These are phyloP conservation scores for Fusarium sp. DNA, from an alignment of 2,329 filamentous ascomycete genomes.

Conservation along the genomic window DNA sequence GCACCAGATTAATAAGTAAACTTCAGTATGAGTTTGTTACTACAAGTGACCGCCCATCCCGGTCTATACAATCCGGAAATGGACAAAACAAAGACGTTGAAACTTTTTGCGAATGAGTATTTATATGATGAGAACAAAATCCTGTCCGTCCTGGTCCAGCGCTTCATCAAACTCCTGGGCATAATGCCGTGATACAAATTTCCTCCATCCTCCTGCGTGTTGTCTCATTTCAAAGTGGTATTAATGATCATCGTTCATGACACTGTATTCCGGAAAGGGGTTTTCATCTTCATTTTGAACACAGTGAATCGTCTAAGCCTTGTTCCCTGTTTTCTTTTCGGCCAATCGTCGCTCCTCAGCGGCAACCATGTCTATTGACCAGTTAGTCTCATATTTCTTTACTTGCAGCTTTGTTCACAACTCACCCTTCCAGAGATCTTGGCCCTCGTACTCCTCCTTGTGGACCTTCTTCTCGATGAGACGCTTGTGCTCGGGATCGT, in stretches of 20 bases:
- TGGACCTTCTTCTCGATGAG: conserved; percentile 89
- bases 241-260: conserved; percentile 7
- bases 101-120: neutral
- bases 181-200: conserved; percentile 15
- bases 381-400: conserved; percentile 22
- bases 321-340: conserved; percentile 54
- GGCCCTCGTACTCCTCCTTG: conserved; percentile 86
- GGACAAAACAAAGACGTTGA: conserved; percentile 1
- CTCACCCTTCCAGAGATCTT: conserved; percentile 93
- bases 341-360: conserved; percentile 76
- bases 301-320: conserved; percentile 30
- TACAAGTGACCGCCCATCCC: conserved; percentile 5
- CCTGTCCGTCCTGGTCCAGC: neutral
- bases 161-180: conserved; percentile 12
- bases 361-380: conserved; percentile 78
- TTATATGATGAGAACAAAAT: neutral
- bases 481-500: conserved; percentile 85
- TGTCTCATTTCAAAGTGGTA: conserved; percentile 4
- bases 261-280: conserved; percentile 6
- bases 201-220: conserved; percentile 2
- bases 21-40: conserved; percentile 5
- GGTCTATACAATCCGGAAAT: conserved; percentile 16
- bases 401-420: neutral
- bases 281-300: neutral
- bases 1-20: neutral